phyloP scores from a whole-genome alignment of 768 basidiomycete genomes.

The Panaeolus cyanescens region DNA sequence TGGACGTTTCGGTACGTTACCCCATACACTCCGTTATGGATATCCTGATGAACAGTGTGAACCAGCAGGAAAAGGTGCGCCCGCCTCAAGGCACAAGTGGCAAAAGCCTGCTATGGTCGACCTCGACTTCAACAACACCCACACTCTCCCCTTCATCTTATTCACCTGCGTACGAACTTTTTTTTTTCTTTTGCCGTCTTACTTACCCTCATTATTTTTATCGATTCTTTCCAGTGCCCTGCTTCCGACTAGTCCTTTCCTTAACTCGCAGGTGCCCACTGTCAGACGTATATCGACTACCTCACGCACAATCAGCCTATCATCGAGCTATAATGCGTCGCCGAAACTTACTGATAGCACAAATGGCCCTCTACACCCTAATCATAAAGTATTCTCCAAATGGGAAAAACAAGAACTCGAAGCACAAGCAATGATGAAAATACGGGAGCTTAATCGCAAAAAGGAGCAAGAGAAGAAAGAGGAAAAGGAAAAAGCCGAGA shows the following conservation, averaged over 20 bases:
- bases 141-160: constrained; percentile 30
- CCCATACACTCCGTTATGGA: constrained; percentile 7
- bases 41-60: not conserved
- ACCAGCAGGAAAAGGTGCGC: constrained; percentile 11
- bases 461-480: constrained; percentile 45
- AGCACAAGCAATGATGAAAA: constrained; percentile 74
- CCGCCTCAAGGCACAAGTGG: constrained; percentile 34
- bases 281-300: constrained; percentile 40
- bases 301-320: constrained; percentile 43
- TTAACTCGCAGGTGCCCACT: constrained; percentile 24
- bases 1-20: constrained; percentile 36
- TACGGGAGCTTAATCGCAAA: constrained; percentile 51
- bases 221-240: constrained; percentile 44
- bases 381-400: constrained; percentile 58
- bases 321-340: constrained; percentile 17
- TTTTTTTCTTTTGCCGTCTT: constrained; percentile 12
- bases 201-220: constrained; percentile 41
- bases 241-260: constrained; percentile 54
- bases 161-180: constrained; percentile 31
- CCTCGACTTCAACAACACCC: constrained; percentile 39
- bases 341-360: constrained; percentile 6
- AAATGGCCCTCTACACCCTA: constrained; percentile 9
- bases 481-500: constrained; percentile 37
- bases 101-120: constrained; percentile 74
- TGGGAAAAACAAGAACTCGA: constrained; percentile 89